These are phyloP conservation scores for Coelastrella sp. DNA, from an alignment of 139 green algal species.

Conservation along the genomic window DNA sequence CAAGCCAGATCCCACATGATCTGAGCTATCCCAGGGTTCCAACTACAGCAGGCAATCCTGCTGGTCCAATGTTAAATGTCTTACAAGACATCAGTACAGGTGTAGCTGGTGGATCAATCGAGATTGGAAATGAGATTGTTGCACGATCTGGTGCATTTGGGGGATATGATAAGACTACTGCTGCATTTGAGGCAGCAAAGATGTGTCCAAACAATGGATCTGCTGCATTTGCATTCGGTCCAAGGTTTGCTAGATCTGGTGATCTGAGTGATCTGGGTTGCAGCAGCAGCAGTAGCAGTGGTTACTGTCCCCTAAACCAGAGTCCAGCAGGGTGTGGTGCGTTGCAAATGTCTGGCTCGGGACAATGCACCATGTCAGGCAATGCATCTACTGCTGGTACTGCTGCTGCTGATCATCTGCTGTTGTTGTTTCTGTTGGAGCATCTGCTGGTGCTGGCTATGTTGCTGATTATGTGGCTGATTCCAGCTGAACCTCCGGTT, in stretches of 20 bases:
- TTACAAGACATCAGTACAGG: neutral
- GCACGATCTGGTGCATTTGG: neutral
- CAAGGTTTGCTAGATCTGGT: neutral
- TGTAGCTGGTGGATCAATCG: neutral
- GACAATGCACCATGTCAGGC: no score
- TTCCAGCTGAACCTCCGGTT: neutral
- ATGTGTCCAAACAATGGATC: neutral
- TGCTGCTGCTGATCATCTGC: constrained; percentile 1
- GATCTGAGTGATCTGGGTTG: neutral
- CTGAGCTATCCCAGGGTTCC: neutral
- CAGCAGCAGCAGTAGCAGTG: neutral
- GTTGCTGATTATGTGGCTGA: neutral
- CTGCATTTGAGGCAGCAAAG: neutral
- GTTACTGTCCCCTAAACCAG: neutral
- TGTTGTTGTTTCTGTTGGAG: constrained; percentile 22
- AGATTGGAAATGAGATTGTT: no score
- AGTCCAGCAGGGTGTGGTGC: no score
- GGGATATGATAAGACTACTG: no score
- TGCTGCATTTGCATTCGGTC: neutral
- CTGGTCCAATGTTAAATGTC: neutral
- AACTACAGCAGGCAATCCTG: no score
- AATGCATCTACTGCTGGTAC: neutral
- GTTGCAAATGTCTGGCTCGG: no score
- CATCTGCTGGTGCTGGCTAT: neutral
- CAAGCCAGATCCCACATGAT: neutral